phyloP scores from a whole-genome alignment of 805 yeast genomes.

The Nakazawaea peltata region DNA sequence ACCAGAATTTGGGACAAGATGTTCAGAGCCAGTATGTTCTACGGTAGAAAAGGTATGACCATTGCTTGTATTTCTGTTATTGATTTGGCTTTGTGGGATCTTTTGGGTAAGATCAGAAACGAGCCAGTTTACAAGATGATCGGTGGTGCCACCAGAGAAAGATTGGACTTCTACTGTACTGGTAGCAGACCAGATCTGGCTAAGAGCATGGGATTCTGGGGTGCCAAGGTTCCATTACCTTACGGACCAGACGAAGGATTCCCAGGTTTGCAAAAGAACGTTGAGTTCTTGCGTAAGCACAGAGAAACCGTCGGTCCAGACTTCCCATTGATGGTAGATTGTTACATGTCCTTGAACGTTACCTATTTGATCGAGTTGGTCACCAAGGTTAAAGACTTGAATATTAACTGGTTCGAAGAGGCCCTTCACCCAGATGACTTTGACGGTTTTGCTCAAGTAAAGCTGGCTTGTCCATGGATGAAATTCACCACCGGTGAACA shows the following conservation, averaged over 20 bases:
- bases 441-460: constrained; percentile 37
- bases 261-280: constrained; percentile 34
- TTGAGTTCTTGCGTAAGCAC: constrained; percentile 34
- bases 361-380: constrained; percentile 39
- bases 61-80: constrained; percentile 39
- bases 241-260: constrained; percentile 45
- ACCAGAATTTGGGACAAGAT: constrained; percentile 40
- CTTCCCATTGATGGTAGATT: constrained; percentile 46
- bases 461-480: constrained; percentile 37
- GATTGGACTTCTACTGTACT: constrained; percentile 40
- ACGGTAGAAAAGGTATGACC: constrained; percentile 42
- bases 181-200: constrained; percentile 41
- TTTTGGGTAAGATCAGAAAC: constrained; percentile 38
- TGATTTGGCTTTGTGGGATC: constrained; percentile 43
- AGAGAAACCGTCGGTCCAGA: constrained; percentile 41
- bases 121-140: constrained; percentile 46
- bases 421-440: constrained; percentile 43
- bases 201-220: constrained; percentile 43
- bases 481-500: constrained; percentile 49
- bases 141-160: constrained; percentile 41
- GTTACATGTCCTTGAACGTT: constrained; percentile 43
- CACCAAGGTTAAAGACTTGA: constrained; percentile 33
- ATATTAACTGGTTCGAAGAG: constrained; percentile 47
- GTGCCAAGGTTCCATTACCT: constrained; percentile 44
- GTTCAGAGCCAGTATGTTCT: constrained; percentile 41